Conservation (phyloP, 1,284 basidiomycete genomes). For the Porogramme epimiltina region DNA sequence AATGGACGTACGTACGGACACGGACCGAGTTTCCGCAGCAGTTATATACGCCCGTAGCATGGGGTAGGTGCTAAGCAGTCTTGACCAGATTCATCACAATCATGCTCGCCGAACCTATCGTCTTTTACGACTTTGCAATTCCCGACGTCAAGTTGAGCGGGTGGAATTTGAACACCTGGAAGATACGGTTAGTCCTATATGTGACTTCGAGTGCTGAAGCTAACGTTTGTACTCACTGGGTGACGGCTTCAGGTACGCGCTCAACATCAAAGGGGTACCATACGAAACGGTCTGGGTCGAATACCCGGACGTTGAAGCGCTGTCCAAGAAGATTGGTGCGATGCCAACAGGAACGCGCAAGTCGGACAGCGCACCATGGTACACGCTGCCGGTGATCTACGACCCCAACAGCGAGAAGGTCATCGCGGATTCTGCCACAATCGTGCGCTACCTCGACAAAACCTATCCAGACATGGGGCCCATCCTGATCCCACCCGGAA, state of each 20-base stretch:
- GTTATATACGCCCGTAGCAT: no score
- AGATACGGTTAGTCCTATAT: conserved; percentile 24
- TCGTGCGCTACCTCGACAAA: conserved; percentile 37
- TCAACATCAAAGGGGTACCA: conserved; percentile 37
- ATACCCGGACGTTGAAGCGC: conserved; percentile 37
- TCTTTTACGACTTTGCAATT: conserved; percentile 32
- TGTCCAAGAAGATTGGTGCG: conserved; percentile 31
- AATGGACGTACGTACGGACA: no score
- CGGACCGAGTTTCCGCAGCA: no score
- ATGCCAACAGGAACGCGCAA: conserved; percentile 24
- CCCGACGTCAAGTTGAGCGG: conserved; percentile 5
- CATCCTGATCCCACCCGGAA: conserved; percentile 25
- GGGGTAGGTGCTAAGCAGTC: no score
- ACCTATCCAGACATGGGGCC: conserved; percentile 30
- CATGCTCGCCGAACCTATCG: conserved; percentile 25
- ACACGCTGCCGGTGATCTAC: conserved; percentile 36
- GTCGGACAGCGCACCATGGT: conserved; percentile 27
- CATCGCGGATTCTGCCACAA: conserved; percentile 33
- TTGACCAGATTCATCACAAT: no score
- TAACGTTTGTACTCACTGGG: not conserved
- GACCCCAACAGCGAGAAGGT: conserved; percentile 26
- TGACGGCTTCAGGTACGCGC: conserved; percentile 25
- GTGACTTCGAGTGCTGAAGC: not conserved
- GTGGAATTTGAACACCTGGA: conserved; percentile 27
- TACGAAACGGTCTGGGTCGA: conserved; percentile 40